Conservation (phyloP, 148 eudicot genomes). For the Rhododendron henanense region DNA sequence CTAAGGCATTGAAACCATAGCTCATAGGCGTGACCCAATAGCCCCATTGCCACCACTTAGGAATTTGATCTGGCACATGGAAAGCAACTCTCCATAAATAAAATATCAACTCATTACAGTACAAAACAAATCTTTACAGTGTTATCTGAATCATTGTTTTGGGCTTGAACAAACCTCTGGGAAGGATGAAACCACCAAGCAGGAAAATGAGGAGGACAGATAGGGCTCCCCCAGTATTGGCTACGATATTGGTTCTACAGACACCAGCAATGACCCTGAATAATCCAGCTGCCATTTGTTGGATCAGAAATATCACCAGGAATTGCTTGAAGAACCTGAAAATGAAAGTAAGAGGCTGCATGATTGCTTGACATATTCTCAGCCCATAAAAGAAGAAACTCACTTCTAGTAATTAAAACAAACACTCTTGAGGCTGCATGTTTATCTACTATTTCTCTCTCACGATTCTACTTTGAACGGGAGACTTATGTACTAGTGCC, state of each 20-base stretch:
- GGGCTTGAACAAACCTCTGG: conserved; percentile 49
- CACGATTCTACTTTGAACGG: neutral
- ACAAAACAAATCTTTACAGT: neutral
- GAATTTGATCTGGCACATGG: conserved; percentile 50
- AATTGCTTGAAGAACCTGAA: conserved; percentile 89
- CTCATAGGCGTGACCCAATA: conserved; percentile 86
- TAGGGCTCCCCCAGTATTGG: conserved; percentile 83
- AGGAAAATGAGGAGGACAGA: conserved; percentile 74
- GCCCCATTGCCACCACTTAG: conserved; percentile 84
- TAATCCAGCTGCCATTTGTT: conserved; percentile 97
- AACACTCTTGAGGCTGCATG: neutral
- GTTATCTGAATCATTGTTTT: neutral
- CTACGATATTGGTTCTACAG: conserved; percentile 86
- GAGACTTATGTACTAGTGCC: neutral
- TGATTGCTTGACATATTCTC: conserved; percentile 3
- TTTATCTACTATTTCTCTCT: neutral
- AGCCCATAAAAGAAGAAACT: neutral
- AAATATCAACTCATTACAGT: neutral
- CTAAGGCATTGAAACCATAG: conserved; percentile 73
- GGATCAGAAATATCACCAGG: conserved; percentile 67
- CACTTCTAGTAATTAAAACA: neutral
- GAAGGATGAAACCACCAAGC: conserved; percentile 96
- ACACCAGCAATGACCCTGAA: conserved; percentile 76
- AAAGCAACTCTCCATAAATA: neutral
- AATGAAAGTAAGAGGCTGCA: neutral